Conservation (phyloP, 2,329 filamentous ascomycete genomes). For the Fusarium sambucinum region DNA sequence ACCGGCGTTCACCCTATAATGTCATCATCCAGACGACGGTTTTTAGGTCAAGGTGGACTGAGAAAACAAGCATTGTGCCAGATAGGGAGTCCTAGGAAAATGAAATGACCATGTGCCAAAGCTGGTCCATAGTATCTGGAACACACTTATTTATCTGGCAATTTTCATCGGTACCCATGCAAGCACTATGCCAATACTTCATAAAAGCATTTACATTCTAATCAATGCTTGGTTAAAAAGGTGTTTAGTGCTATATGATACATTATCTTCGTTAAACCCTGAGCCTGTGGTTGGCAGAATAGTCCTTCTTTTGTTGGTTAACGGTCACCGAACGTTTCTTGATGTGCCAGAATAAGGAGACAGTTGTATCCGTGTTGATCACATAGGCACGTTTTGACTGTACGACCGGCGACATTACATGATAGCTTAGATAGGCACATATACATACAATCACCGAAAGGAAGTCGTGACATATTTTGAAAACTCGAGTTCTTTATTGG, state of each 20-base stretch:
- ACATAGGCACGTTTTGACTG: neutral
- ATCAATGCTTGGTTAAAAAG: too few relatives aligned
- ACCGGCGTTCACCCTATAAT: neutral
- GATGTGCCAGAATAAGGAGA: neutral
- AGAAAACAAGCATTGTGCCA: neutral
- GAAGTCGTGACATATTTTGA: slow-evolving; percentile 32
- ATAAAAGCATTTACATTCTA: neutral
- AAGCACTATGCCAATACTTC: neutral
- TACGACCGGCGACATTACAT: neutral
- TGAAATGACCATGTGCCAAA: neutral
- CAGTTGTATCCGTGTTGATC: neutral
- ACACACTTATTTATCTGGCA: neutral
- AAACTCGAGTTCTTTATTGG: slow-evolving; percentile 55
- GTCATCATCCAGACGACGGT: neutral
- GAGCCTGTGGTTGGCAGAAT: neutral
- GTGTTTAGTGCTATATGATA: neutral
- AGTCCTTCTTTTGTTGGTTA: neutral
- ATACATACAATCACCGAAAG: neutral
- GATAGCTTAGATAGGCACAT: neutral
- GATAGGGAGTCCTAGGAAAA: neutral
- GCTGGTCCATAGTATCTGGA: neutral
- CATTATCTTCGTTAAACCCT: too few relatives aligned
- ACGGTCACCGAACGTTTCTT: neutral
- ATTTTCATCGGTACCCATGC: neutral
- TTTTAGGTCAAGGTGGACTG: neutral